Evolutionary conservation across 257 asterid genomes (phyloP).

Genomic region (Misopates orontium): DNA sequence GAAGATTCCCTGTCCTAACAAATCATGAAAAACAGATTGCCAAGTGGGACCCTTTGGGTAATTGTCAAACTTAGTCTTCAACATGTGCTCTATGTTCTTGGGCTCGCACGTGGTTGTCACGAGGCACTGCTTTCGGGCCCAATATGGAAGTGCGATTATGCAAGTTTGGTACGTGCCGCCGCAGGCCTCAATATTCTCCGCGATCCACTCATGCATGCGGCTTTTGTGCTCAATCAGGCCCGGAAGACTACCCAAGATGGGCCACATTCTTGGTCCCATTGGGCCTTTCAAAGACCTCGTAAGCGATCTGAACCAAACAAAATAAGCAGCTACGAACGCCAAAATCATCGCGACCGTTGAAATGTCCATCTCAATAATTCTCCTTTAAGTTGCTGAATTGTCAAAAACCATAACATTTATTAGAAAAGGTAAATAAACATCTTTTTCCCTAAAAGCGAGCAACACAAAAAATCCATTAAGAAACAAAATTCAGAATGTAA

Average conservation of each 20-base stretch:
- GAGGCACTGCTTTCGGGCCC: conserved; percentile 60
- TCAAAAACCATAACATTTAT: too few species aligned
- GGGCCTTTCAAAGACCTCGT: conserved; percentile 39
- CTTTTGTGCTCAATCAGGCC: conserved; percentile 44
- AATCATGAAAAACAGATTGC: conserved; percentile 70
- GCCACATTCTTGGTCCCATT: conserved; percentile 57
- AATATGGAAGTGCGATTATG: conserved; percentile 45
- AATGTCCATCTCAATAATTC: conserved; percentile 37
- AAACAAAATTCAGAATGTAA: neutral
- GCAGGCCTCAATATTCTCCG: conserved; percentile 52
- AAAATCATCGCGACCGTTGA: conserved; percentile 38
- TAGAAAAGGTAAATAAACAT: too few species aligned
- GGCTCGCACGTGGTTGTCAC: conserved; percentile 75
- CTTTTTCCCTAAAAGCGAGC: too few species aligned
- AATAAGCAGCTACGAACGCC: conserved; percentile 39
- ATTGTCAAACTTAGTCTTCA: conserved; percentile 55
- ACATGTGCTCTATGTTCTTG: conserved; percentile 56
- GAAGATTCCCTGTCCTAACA: conserved; percentile 57
- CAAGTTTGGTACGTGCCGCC: conserved; percentile 68
- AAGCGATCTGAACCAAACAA: conserved; percentile 51
- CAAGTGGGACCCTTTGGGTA: conserved; percentile 71
- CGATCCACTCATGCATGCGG: conserved; percentile 65
- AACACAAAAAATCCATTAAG: neutral
- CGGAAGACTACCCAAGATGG: conserved; percentile 58
- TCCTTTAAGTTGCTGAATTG: too few species aligned